Evolutionary conservation across 2,329 filamentous ascomycete species (phyloP).

Genomic region (Cladosporium sphaerospermum): DNA sequence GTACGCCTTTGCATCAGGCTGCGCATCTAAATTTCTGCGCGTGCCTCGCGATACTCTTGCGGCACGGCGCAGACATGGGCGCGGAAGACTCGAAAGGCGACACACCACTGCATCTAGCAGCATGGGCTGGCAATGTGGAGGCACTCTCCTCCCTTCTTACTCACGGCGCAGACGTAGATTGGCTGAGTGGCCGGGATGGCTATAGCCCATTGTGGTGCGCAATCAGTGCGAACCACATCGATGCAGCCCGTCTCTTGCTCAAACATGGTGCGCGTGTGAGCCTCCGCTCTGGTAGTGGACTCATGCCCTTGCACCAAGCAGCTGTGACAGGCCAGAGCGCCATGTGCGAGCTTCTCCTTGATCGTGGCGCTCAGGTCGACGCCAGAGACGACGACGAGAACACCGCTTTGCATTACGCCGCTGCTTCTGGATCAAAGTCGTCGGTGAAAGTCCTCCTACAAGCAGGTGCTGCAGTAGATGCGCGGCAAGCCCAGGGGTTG

Average conservation of each 20-base stretch:
- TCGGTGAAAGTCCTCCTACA: slow-evolving; percentile 20
- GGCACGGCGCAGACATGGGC: slow-evolving; percentile 18
- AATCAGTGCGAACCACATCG: slow-evolving; percentile 23
- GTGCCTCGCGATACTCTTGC: slow-evolving; percentile 18
- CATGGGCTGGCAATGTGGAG: slow-evolving; percentile 26
- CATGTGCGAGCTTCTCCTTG: slow-evolving; percentile 25
- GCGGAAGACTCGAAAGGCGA: slow-evolving; percentile 24
- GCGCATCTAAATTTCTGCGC: slow-evolving; percentile 22
- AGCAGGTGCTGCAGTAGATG: slow-evolving; percentile 19
- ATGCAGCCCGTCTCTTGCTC: slow-evolving; percentile 21
- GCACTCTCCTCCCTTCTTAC: slow-evolving; percentile 19
- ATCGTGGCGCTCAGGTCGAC: slow-evolving; percentile 24
- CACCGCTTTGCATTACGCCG: slow-evolving; percentile 26
- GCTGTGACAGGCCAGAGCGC: slow-evolving; percentile 25
- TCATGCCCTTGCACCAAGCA: slow-evolving; percentile 26
- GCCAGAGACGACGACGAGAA: slow-evolving; percentile 22
- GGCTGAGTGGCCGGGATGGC: slow-evolving; percentile 23
- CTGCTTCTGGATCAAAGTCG: slow-evolving; percentile 18
- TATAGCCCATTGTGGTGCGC: slow-evolving; percentile 27
- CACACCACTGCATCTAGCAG: slow-evolving; percentile 24
- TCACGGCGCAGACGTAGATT: slow-evolving; percentile 23
- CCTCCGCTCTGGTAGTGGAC: slow-evolving; percentile 18
- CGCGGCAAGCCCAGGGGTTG: slow-evolving; percentile 20
- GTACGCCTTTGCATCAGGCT: slow-evolving; percentile 26
- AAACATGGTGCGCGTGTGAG: slow-evolving; percentile 24